These are phyloP conservation scores for Juglanconis juglandina DNA, from an alignment of 2,329 filamentous ascomycete genomes.

Conservation along the genomic window DNA sequence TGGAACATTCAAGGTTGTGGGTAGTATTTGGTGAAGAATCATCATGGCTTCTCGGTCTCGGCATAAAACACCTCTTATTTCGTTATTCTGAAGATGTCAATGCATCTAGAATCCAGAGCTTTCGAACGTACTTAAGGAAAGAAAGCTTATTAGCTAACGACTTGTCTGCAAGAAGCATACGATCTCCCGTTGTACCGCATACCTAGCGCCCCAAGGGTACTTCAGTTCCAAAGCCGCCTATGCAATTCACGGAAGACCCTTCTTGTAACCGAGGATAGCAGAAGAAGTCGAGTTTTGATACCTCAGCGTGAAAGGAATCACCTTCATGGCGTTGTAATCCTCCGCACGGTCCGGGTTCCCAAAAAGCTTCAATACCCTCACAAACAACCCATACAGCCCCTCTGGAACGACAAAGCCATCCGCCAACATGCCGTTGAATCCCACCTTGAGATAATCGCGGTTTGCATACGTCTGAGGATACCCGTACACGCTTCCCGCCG, in stretches of 20 bases:
- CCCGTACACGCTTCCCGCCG: conserved; percentile 20
- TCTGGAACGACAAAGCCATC: conserved; percentile 23
- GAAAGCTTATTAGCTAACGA: too few species aligned
- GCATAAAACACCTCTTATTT: too few species aligned
- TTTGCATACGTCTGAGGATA: conserved; percentile 20
- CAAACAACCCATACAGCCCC: conserved; percentile 24
- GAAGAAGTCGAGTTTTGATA: background rate
- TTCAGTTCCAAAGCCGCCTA: background rate
- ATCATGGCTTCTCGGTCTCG: too few species aligned
- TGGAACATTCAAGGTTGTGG: too few species aligned
- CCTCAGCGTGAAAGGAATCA: background rate
- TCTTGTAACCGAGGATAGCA: background rate
- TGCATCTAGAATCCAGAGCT: too few species aligned
- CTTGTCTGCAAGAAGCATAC: too few species aligned
- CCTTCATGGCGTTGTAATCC: conserved; percentile 22
- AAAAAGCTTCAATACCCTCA: conserved; percentile 24
- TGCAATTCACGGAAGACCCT: background rate
- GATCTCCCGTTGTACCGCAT: too few species aligned
- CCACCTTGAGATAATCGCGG: conserved; percentile 3
- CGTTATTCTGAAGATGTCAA: too few species aligned
- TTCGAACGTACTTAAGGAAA: too few species aligned
- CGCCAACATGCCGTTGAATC: conserved; percentile 22
- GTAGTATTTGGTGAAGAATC: too few species aligned
- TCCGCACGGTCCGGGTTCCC: conserved; percentile 22
- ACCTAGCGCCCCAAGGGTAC: too few species aligned